Base-by-base conservation (phyloP, 805 yeast genomes). In the Barnettozyma botsteinii region DNA sequence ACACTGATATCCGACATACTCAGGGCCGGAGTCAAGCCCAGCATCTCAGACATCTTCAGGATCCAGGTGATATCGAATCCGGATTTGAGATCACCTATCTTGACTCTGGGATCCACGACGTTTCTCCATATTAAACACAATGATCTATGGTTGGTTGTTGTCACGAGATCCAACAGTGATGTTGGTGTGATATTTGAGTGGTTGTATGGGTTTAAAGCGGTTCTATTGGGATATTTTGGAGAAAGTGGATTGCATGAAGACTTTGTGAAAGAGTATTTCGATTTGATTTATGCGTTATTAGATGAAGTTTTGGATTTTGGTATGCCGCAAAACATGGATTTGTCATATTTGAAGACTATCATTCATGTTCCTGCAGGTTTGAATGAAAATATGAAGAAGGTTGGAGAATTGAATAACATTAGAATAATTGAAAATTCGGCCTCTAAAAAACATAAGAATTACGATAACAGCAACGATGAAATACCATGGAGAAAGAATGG, bases 101-200 rank as follows among this genome's bases (percentile, higher is more conserved):
- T 91, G 32, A 93, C 98, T 0, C 64, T 93, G 32, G 98, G 98
- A 1, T 85, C 95, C 0, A 93, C 98, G 0, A 82, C 96, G 0
- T 93, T 91, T 56, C 71, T 87, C 39, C 89, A 87, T 55, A 79
- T 85, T 35, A 76, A 75, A 48, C 67, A 72, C 22, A 67, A 70
- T 12, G 66, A 71, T 37, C 51, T 91, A 13, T 93, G 94, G 83
- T 52, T 87, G 8, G 95, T 89, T 10, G 95, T 89, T 0, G 88
- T 89, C n/a, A 77, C 94, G 1, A 73, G 97, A 46, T 81, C 87
- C 31, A 93, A 91, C 56, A 85, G 81, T 27, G 96, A 91, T 57
- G 88, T 89, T 25, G 76, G 88, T 1, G 60, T 78, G 4, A 75
- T 89, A 1, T 75, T 88, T 55, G 97, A 91, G 64, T 85, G 83